Base-by-base conservation (phyloP, 1,139 yeast species). In the Taiozyma sp. region DNA sequence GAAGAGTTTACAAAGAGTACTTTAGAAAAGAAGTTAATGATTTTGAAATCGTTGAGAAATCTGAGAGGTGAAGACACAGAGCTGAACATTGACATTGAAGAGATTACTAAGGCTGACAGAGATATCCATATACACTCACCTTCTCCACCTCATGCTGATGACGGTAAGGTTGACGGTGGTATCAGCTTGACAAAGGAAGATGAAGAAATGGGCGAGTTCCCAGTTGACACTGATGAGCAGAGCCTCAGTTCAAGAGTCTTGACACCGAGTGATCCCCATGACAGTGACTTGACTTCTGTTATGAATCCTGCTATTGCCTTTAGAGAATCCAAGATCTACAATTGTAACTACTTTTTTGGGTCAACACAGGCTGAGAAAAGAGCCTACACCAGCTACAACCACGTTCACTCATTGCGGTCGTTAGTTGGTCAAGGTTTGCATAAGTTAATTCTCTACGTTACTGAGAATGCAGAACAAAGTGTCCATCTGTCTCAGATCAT, bases 391-490 rank as follows among this genome's bases (percentile, higher is more conserved):
- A 67, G 76, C 28, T 89, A 90, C 62, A 63, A 75, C 45, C 76
- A 76, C 51, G 70, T 92, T 13, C 96, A 89, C 61, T 73, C 76
- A 24, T 70, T 81, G 13, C 78, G 96, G 52, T 73, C 78, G 34
- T 66, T 73, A 47, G 76, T 91, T 45, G 97, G 97, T 0, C 74
- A 75, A 52, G 73, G 82, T 51, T 75, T 93, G 50, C 96, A 89
- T 62, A 72, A 75, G 8, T 70, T 88, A 22, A 78, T 76, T 57
- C 64, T 70, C 40, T 80, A 78, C 58, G 66, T 91, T 56, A 63
- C 69, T 4, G 66, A 72, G 4, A 70, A 79, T 50, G 79, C 79
- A 51, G 83, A 79, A 50, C 91, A 87, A 56, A 87, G 89, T 56
- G 80, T 89, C n/a, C 80, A 81, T 19, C 68, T 88, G 22, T 80